These are phyloP conservation scores for Flaveria ramosissima DNA, from an alignment of 129 eudicot species.

Conservation along the genomic window DNA sequence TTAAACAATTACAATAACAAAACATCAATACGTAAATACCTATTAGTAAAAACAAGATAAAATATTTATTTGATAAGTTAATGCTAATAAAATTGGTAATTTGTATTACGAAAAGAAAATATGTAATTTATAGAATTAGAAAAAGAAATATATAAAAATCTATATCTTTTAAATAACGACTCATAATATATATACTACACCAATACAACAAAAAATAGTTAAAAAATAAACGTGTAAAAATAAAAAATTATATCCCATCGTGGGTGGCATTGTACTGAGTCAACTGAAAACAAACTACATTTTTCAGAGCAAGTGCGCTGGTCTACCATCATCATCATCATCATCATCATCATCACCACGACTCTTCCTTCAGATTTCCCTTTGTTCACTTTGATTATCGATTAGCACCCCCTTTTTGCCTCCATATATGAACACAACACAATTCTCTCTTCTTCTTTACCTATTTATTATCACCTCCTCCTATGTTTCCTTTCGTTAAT, in stretches of 20 bases:
- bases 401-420: neutral
- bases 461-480: neutral
- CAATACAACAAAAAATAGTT: no score
- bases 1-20: no score
- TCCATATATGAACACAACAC: neutral
- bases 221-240: neutral
- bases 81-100: no score
- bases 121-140: no score
- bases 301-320: neutral
- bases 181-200: no score
- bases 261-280: neutral
- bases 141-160: no score
- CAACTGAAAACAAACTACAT: neutral
- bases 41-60: no score
- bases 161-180: no score
- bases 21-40: no score
- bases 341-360: neutral
- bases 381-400: neutral
- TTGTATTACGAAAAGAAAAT: no score
- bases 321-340: no score
- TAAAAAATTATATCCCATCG: neutral
- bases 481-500: neutral
- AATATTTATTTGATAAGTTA: no score
- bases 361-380: neutral
- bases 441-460: neutral